Base-by-base conservation (phyloP, 352 stramenopile species). In the Phytophthora crassamura region DNA sequence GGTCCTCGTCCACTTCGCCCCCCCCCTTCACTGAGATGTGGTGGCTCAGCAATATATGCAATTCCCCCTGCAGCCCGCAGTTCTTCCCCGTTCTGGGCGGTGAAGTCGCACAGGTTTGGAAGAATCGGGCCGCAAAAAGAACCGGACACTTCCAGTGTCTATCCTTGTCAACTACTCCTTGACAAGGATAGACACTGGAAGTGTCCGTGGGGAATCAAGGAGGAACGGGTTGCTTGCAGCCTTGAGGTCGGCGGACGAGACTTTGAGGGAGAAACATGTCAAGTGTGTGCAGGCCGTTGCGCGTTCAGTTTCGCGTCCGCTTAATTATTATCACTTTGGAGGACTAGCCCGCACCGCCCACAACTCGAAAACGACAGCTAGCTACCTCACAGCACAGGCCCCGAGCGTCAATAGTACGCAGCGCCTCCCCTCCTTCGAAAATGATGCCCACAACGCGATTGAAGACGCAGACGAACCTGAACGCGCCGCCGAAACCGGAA, bases 401-500 rank as follows among this genome's bases (percentile, higher is more conserved):
- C 41, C 36, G 38, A 55, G 40, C 35, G 41, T 38, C 51, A 10
- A 15, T 51, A 67, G 51, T 36, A 48, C 47, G 15, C 63, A 41
- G 48, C 38, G 14, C 33, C 22, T 45, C 49, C 45, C 33, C 47
- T 39, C 14, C 15, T 25, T 1, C 48, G 60, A 20, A 34, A 45
- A 75, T 69, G 67, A 62, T 69, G 52, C 56, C 56, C 25, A 62
- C 32, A 18, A 59, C 64, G 5, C 80, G 79, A 64, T 70, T 59
- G 15, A 79, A 80, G 51, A 70, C 75, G 35, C 72, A 67, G 42
- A 38, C 56, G 11, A 74, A 49, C 28, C 9, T 67, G 33, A 76
- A 52, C 36, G 43, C 25, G 9, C 14, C 14, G 7, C 34, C 65
- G 15, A 82, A 80, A 48, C 22, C 50, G 16, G 72, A 83, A 15